These are phyloP conservation scores for Rhazya stricta DNA, from an alignment of 257 asterid genomes.

Conservation along the genomic window DNA sequence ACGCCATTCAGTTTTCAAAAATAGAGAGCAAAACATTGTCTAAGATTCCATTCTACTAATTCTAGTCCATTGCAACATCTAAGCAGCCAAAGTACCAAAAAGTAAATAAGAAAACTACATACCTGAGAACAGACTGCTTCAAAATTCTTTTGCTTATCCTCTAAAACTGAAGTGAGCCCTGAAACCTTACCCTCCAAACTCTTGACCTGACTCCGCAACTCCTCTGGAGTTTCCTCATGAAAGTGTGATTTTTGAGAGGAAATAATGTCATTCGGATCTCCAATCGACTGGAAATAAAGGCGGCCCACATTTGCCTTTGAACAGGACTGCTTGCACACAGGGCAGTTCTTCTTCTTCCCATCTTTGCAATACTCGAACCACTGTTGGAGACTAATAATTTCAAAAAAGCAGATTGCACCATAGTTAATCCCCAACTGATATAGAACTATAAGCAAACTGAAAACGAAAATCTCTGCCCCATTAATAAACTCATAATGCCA, in stretches of 20 bases:
- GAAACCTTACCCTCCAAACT: slow-evolving; percentile 73
- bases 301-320: slow-evolving; percentile 56
- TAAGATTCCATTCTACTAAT: not conserved
- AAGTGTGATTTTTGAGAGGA: slow-evolving; percentile 45
- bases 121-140: slow-evolving; percentile 60
- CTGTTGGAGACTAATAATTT: slow-evolving; percentile 65
- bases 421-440: not conserved
- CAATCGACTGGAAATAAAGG: slow-evolving; percentile 82
- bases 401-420: not conserved
- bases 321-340: slow-evolving; percentile 86
- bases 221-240: slow-evolving; percentile 39
- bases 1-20: not conserved
- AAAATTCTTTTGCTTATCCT: slow-evolving; percentile 51
- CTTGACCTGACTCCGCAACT: slow-evolving; percentile 54
- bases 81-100: not conserved
- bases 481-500: no score
- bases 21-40: not conserved
- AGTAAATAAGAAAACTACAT: not conserved
- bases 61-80: not conserved
- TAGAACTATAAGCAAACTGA: not conserved
- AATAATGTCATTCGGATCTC: slow-evolving; percentile 55
- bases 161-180: slow-evolving; percentile 61
- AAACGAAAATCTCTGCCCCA: not conserved
- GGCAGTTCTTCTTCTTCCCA: slow-evolving; percentile 82
- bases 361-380: slow-evolving; percentile 96